Evolutionary conservation across 2,329 filamentous ascomycete species (phyloP).

Genomic region (Fusarium kyushuense): DNA sequence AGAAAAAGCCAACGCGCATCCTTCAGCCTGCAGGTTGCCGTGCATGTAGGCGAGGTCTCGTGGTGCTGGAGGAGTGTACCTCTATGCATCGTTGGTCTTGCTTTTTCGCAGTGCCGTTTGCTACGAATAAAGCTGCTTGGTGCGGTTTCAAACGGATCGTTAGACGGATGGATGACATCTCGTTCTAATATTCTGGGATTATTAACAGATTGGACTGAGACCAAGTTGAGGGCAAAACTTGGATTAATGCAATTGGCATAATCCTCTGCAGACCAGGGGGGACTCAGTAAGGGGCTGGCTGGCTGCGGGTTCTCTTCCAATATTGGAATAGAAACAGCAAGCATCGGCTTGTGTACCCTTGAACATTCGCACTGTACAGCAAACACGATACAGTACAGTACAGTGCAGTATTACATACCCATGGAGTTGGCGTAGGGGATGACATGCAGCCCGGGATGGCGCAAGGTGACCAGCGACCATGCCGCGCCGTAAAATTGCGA

Average conservation of each 20-base stretch:
- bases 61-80: slow-evolving; percentile 39
- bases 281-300: slow-evolving; percentile 19
- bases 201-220: neutral
- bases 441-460: slow-evolving; percentile 50
- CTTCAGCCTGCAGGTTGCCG: slow-evolving; percentile 47
- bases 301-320: slow-evolving; percentile 34
- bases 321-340: slow-evolving; percentile 18
- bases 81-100: slow-evolving; percentile 23
- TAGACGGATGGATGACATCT: neutral
- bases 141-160: neutral
- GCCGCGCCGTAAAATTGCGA: slow-evolving; percentile 50
- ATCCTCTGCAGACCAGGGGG: slow-evolving; percentile 3
- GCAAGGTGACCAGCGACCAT: slow-evolving; percentile 45
- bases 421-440: slow-evolving; percentile 42
- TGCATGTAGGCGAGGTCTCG: slow-evolving; percentile 51
- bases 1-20: slow-evolving; percentile 43
- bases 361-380: slow-evolving; percentile 37
- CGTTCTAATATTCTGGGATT: neutral
- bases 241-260: neutral
- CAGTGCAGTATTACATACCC: neutral
- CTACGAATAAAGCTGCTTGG: neutral
- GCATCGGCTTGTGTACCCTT: slow-evolving; percentile 21
- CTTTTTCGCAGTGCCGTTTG: slow-evolving; percentile 9
- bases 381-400: neutral
- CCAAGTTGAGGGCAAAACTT: neutral